phyloP scores from a whole-genome alignment of 805 yeast genomes.

The Metschnikowia kunwiensis region DNA sequence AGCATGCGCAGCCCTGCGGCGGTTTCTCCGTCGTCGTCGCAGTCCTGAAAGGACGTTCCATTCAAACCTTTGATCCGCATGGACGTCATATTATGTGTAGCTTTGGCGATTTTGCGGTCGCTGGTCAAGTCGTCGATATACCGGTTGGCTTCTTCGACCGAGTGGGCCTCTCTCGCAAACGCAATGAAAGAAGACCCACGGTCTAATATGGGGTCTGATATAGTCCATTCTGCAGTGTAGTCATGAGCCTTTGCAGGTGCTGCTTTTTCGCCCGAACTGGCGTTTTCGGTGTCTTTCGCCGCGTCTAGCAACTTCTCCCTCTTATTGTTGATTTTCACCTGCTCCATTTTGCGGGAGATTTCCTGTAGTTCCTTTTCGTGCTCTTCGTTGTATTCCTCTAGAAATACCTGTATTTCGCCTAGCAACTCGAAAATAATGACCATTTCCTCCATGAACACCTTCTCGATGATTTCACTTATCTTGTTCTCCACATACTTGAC shows the following conservation, averaged over 20 bases:
- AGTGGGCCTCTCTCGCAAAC: constrained; percentile 57
- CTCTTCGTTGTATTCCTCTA: constrained; percentile 31
- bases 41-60: constrained; percentile 70
- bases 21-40: constrained; percentile 95
- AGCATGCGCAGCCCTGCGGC: constrained; percentile 91
- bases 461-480: constrained; percentile 46
- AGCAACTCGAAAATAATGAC: constrained; percentile 81
- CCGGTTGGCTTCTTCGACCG: constrained; percentile 64
- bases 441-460: constrained; percentile 53
- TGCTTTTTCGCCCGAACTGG: not conserved
- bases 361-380: constrained; percentile 3
- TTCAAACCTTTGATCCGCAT: constrained; percentile 67
- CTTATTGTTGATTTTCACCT: constrained; percentile 9
- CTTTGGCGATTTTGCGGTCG: constrained; percentile 64
- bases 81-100: constrained; percentile 82
- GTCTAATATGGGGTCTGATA: constrained; percentile 75
- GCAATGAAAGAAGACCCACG: constrained; percentile 85
- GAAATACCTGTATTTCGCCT: constrained; percentile 55
- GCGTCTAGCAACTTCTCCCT: constrained; percentile 3
- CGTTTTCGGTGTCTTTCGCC: not conserved
- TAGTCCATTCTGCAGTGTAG: constrained; percentile 68
- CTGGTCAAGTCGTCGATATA: constrained; percentile 50
- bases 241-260: constrained; percentile 25
- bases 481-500: constrained; percentile 41
- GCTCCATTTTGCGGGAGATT: constrained; percentile 24